A percentile compares a stretch with the other conserved stretches of the same genome.
Evolutionary conservation across 108 stramenopile species (phyloP).

Genomic region (Conticribra guillardii): DNA sequence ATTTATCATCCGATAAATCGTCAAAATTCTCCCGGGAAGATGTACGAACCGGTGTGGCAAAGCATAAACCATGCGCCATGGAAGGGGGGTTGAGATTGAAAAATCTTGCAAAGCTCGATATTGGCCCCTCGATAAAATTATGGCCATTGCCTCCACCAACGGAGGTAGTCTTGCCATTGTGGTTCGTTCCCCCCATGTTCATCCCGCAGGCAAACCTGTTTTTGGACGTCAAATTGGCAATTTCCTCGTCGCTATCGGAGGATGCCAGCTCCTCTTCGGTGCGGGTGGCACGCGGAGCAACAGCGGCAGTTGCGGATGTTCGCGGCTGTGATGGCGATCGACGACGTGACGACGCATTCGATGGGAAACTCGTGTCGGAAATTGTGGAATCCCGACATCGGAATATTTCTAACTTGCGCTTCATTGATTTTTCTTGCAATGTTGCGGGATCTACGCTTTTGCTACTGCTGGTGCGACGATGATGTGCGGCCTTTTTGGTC

Average conservation of each 20-base stretch:
- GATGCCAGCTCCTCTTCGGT: background rate
- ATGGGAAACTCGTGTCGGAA: too few species aligned
- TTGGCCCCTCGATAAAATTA: slow-evolving; percentile 19
- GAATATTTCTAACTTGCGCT: slow-evolving; percentile 41
- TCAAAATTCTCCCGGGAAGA: slow-evolving; percentile 36
- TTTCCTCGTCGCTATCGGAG: slow-evolving; percentile 14
- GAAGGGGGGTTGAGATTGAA: slow-evolving; percentile 20
- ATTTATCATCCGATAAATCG: slow-evolving; percentile 28
- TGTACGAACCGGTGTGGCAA: slow-evolving; percentile 66
- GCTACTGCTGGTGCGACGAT: background rate
- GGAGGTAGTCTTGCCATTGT: slow-evolving; percentile 14
- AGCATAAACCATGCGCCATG: slow-evolving; percentile 59
- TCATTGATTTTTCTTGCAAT: slow-evolving; percentile 28
- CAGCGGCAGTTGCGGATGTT: too few species aligned
- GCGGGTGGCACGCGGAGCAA: too few species aligned
- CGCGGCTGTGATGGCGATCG: too few species aligned
- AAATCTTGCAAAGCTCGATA: slow-evolving; percentile 24
- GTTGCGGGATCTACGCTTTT: slow-evolving; percentile 1
- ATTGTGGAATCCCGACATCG: background rate
- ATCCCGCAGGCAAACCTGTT: slow-evolving; percentile 26
- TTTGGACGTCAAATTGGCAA: slow-evolving; percentile 12
- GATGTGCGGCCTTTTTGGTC: slow-evolving; percentile 16
- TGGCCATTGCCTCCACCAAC: background rate
- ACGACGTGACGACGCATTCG: too few species aligned
- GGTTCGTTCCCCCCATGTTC: background rate